Conservation (phyloP, 2,329 filamentous ascomycete genomes). For the Tolypocladium cylindrosporum region DNA sequence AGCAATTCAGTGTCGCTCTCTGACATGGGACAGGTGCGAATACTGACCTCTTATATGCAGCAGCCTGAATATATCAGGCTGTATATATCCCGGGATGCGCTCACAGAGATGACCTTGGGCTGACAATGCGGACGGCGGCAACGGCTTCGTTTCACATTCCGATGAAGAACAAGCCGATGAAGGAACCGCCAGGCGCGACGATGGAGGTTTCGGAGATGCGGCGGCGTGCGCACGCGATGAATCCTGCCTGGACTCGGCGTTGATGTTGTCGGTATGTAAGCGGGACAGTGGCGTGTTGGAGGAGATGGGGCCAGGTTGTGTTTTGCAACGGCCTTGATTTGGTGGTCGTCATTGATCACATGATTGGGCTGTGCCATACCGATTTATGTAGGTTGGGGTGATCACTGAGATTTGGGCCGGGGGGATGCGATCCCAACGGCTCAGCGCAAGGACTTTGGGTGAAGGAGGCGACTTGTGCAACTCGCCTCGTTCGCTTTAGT, state of each 20-base stretch:
- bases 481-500: background rate
- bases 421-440: background rate
- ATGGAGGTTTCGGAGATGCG: too few relatives aligned
- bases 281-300: background rate
- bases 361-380: slow-evolving; percentile 6
- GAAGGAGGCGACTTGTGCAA: background rate
- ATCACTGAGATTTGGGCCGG: background rate
- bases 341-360: slow-evolving; percentile 8
- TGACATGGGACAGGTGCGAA: background rate
- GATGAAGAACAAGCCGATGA: background rate
- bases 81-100: background rate
- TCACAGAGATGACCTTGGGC: background rate
- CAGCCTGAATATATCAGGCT: background rate
- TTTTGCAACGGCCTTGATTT: slow-evolving; percentile 8
- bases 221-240: background rate
- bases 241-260: background rate
- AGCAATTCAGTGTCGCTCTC: background rate
- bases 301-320: slow-evolving; percentile 3
- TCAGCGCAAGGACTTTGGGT: background rate
- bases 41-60: background rate
- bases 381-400: background rate
- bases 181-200: background rate
- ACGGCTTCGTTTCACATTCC: background rate
- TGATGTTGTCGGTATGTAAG: background rate
- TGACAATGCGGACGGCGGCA: background rate